These are phyloP conservation scores for Beverwykella pulmonaria DNA, from an alignment of 495 filamentous ascomycete genomes.

Conservation along the genomic window DNA sequence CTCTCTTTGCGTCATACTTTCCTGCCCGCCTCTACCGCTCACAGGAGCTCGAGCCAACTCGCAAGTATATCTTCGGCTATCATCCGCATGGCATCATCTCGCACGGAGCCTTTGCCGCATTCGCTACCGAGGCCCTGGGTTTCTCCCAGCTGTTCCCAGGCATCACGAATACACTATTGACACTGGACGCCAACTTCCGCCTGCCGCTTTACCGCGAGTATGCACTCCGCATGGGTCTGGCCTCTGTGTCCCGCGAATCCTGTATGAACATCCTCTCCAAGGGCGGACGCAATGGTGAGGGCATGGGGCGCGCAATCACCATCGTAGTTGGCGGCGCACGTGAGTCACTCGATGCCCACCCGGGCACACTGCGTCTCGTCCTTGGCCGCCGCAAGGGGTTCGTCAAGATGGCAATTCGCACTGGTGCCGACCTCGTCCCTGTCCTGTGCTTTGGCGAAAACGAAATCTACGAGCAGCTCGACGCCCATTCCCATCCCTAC, in stretches of 20 bases:
- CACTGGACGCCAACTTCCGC: slow-evolving; percentile 90
- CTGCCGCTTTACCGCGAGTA: slow-evolving; percentile 95
- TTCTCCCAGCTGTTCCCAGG: slow-evolving; percentile 90
- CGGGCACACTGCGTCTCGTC: slow-evolving; percentile 71
- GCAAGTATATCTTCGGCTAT: slow-evolving; percentile 98
- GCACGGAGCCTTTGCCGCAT: slow-evolving; percentile 90
- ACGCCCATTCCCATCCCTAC: slow-evolving; percentile 66
- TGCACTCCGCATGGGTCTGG: slow-evolving; percentile 79
- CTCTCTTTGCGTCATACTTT: slow-evolving; percentile 89
- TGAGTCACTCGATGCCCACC: slow-evolving; percentile 85
- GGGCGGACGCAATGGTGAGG: slow-evolving; percentile 76
- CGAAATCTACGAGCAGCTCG: slow-evolving; percentile 87
- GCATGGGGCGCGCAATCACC: slow-evolving; percentile 95
- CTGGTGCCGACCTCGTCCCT: slow-evolving; percentile 87
- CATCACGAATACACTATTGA: slow-evolving; percentile 92
- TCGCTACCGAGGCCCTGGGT: slow-evolving; percentile 86
- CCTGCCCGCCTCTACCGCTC: slow-evolving; percentile 86
- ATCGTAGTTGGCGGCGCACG: slow-evolving; percentile 93
- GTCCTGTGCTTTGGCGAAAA: slow-evolving; percentile 94
- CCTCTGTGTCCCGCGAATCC: slow-evolving; percentile 84
- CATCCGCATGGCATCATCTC: slow-evolving; percentile 97
- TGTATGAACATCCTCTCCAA: slow-evolving; percentile 82
- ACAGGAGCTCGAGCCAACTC: slow-evolving; percentile 71
- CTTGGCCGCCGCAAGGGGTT: slow-evolving; percentile 86
- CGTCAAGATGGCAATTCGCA: slow-evolving; percentile 86